These are phyloP conservation scores for Apiospora sp. DNA, from an alignment of 2,329 filamentous ascomycete genomes.

Conservation along the genomic window DNA sequence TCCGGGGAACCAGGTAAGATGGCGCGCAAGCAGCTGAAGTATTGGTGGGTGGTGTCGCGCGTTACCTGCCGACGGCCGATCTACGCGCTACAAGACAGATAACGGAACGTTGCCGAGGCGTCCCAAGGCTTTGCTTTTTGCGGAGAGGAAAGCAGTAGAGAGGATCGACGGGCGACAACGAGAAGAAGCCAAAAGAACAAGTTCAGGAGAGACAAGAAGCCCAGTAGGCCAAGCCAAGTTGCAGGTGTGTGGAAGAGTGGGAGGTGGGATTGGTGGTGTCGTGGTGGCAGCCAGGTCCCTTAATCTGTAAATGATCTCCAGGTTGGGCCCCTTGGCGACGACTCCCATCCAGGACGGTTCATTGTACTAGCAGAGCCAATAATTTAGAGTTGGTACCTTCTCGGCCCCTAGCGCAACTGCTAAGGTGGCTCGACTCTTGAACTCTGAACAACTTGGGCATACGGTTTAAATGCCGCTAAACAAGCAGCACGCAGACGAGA, in stretches of 20 bases:
- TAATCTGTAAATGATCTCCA: constrained; percentile 17
- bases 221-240: not conserved
- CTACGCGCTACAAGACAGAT: not conserved
- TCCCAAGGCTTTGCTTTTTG: not conserved
- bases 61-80: not conserved
- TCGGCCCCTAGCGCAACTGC: constrained; percentile 15
- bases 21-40: not conserved
- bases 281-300: not conserved
- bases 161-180: not conserved
- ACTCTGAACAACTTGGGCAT: not conserved
- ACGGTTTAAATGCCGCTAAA: not conserved
- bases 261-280: not conserved
- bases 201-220: constrained; percentile 13
- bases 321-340: not conserved
- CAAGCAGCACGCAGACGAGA: not conserved
- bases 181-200: not conserved
- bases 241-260: not conserved
- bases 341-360: not conserved
- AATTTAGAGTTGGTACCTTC: constrained; percentile 11
- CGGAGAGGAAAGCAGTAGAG: not conserved
- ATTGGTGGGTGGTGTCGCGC: constrained; percentile 2
- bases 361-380: not conserved
- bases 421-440: constrained; percentile 9
- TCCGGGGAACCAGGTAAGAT: constrained; percentile 6
- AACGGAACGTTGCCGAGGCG: not conserved